phyloP scores from a whole-genome alignment of 106 monocot species.

The Dioscorea alata region DNA sequence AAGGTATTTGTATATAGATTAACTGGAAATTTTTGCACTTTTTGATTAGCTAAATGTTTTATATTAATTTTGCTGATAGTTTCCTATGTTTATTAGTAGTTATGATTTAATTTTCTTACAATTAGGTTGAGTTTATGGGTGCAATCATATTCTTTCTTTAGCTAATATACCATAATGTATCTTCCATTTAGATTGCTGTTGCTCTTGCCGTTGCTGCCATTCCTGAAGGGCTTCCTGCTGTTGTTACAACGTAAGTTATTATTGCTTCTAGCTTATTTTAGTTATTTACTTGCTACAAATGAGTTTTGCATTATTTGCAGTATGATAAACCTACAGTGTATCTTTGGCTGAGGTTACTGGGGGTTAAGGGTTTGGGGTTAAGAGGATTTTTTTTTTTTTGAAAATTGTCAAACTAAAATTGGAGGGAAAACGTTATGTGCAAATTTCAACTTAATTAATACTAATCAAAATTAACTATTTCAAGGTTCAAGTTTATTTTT shows the following conservation, averaged over 20 bases:
- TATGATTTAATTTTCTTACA: background rate
- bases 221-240: conserved; percentile 98
- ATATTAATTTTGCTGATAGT: background rate
- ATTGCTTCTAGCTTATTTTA: background rate
- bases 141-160: background rate
- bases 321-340: too few relatives aligned
- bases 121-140: background rate
- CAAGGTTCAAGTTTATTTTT: too few relatives aligned
- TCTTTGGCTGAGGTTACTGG: too few relatives aligned
- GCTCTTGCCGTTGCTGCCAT: conserved; percentile 99
- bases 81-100: background rate
- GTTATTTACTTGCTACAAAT: too few relatives aligned
- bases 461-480: too few relatives aligned
- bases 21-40: background rate
- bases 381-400: too few relatives aligned
- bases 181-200: conserved; percentile 71
- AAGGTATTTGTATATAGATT: conserved; percentile 39
- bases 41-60: background rate
- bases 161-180: background rate
- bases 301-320: too few relatives aligned
- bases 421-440: too few relatives aligned
- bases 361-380: too few relatives aligned
- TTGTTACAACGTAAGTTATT: conserved; percentile 85
- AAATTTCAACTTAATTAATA: too few relatives aligned
- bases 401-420: too few relatives aligned